Evolutionary conservation across 2,329 filamentous ascomycete genomes (phyloP), one percentile per base, ranked within the genome.

Genomic region (Daldinia sp.): DNA sequence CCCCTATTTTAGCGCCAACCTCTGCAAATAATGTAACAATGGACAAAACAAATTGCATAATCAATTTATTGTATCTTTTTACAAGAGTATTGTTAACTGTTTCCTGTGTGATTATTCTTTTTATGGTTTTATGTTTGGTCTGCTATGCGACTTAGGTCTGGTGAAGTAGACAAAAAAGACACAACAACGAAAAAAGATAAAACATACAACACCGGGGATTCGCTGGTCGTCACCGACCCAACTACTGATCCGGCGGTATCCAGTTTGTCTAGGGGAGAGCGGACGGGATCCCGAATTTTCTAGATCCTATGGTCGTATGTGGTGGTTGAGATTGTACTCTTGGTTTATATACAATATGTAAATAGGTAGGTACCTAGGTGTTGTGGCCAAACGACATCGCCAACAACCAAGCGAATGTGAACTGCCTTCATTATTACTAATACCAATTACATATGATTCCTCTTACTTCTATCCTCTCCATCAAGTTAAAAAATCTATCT

Each of bases 151-250:
- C 35, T 13, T 15, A 12, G 35, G 2, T 13, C 35, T 39, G 0
- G 13, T 15, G 18, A 23, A 9, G 20, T 26, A 12, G 23, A 46
- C 9, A 20, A 23, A 46, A 20, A 20, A 44, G 4, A 44, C 20
- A 2, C n/a, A 20, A n/a, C 13, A 44, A 23, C 7, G 20, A 42
- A 44, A 44, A 44, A 44, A 23, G 20, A 23, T 23, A 44, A 23
- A 46, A 46, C 44, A 26, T 46, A 46, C 44, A 46, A 46, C 44
- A 46, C 44, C 44, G 44, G 44, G 44, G 20, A 46, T 46, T 46
- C 44, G 44, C 44, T 26, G 44, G 44, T 46, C 44, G 44, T 46
- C 44, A 46, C 44, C 44, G 44, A 46, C 44, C 44, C 44, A 26
- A 46, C 44, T 46, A 46, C 44, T 46, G 7, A 9, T 46, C 44